phyloP scores from a whole-genome alignment of 164 flowering plant species.

The Magnolia kwangsiensis region DNA sequence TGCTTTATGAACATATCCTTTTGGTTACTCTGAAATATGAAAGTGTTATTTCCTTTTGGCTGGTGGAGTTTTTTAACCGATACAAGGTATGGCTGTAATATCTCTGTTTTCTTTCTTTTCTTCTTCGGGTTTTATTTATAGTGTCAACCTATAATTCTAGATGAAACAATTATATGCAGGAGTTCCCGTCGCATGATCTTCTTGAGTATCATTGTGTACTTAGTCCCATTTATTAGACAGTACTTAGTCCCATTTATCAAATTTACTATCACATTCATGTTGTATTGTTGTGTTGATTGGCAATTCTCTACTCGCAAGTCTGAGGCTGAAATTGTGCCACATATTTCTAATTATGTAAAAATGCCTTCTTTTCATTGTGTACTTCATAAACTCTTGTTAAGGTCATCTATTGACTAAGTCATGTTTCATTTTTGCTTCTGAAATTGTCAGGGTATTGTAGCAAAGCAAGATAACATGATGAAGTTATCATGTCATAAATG shows the following conservation, averaged over 20 bases:
- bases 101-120: background rate
- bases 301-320: too few species aligned
- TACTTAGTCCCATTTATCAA: background rate
- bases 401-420: too few species aligned
- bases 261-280: too few species aligned
- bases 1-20: background rate
- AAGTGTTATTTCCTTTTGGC: slow-evolving; percentile 28
- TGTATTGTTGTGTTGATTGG: too few species aligned
- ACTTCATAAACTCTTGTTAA: too few species aligned
- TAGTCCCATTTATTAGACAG: background rate
- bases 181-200: background rate
- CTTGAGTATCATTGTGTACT: background rate
- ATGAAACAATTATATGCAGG: background rate
- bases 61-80: slow-evolving; percentile 88
- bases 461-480: background rate
- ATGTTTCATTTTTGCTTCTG: too few species aligned
- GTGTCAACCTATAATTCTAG: background rate
- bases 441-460: too few species aligned
- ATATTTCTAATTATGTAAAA: too few species aligned
- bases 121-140: background rate
- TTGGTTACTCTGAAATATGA: slow-evolving; percentile 10
- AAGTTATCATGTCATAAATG: background rate
- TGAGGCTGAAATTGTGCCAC: too few species aligned
- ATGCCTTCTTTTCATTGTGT: too few species aligned
- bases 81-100: slow-evolving; percentile 61